A percentile compares a stretch with the other conserved stretches of the same genome.
Conservation (phyloP, 148 eudicot species). For the Rhododendron kiyosumense region DNA sequence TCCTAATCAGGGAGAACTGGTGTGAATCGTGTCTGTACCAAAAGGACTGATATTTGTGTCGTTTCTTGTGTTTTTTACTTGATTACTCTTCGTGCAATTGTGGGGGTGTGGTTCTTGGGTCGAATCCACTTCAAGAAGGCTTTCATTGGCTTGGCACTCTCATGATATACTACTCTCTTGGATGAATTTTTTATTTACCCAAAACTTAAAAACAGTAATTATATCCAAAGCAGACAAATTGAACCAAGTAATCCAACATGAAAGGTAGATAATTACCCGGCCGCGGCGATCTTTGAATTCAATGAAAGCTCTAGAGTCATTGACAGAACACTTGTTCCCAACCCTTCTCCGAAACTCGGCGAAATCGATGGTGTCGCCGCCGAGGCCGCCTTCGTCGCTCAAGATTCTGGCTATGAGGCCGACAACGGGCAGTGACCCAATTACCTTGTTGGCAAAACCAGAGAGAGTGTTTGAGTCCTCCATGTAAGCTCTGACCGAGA, state of each 20-base stretch:
- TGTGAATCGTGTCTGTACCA: neutral
- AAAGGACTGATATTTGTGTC: neutral
- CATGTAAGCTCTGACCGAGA: slow-evolving; percentile 50
- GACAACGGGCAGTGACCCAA: slow-evolving; percentile 72
- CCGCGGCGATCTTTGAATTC: slow-evolving; percentile 75
- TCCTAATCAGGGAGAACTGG: neutral
- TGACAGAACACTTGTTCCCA: slow-evolving; percentile 69
- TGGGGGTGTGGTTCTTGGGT: neutral
- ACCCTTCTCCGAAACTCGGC: slow-evolving; percentile 84
- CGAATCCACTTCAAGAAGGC: neutral
- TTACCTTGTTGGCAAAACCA: slow-evolving; percentile 57
- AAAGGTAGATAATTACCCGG: slow-evolving; percentile 26
- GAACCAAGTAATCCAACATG: neutral
- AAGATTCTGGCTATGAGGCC: slow-evolving; percentile 71
- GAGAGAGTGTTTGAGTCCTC: slow-evolving; percentile 55
- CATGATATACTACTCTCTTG: neutral
- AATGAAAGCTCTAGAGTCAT: slow-evolving; percentile 65
- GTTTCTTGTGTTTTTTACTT: neutral
- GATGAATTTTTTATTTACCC: neutral
- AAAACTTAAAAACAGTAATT: neutral
- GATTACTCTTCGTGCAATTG: neutral
- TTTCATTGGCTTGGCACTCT: neutral
- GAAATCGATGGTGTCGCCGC: slow-evolving; percentile 71
- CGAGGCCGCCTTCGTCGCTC: slow-evolving; percentile 78
- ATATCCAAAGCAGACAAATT: neutral